Evolutionary conservation across 2,329 filamentous ascomycete species (phyloP).

Genomic region (Ilyonectria destructans): DNA sequence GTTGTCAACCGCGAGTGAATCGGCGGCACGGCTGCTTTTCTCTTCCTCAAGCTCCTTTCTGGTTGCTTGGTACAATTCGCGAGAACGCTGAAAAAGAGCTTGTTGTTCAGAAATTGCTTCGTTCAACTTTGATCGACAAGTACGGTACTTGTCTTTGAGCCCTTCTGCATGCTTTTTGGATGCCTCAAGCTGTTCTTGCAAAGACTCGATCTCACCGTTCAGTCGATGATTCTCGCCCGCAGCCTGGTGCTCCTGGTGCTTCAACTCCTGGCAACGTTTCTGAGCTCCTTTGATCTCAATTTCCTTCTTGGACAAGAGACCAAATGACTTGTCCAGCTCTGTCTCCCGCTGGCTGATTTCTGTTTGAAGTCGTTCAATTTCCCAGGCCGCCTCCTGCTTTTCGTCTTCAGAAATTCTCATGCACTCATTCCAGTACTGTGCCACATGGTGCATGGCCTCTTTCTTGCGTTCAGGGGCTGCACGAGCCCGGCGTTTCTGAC

Average conservation of each 20-base stretch:
- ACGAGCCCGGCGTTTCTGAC: constrained; percentile 33
- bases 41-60: constrained; percentile 56
- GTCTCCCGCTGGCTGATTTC: constrained; percentile 40
- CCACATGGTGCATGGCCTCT: constrained; percentile 53
- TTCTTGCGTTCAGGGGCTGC: constrained; percentile 48
- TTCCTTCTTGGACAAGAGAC: constrained; percentile 42
- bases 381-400: constrained; percentile 42
- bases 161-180: constrained; percentile 41
- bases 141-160: constrained; percentile 54
- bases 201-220: constrained; percentile 47
- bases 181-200: constrained; percentile 47
- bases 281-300: constrained; percentile 46
- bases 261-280: constrained; percentile 45
- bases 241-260: constrained; percentile 46
- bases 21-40: constrained; percentile 43
- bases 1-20: constrained; percentile 46
- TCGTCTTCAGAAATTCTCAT: constrained; percentile 53
- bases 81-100: constrained; percentile 56
- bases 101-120: constrained; percentile 65
- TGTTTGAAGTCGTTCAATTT: constrained; percentile 49
- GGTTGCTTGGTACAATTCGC: constrained; percentile 53
- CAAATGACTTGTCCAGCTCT: constrained; percentile 38
- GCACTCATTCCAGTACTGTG: constrained; percentile 55
- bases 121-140: constrained; percentile 60
- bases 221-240: constrained; percentile 48